Percentiles rank a stretch among this genome's conserved stretches.
phyloP scores from a whole-genome alignment of 2,329 filamentous ascomycete species.

The Aspergillus costaricaensis region DNA sequence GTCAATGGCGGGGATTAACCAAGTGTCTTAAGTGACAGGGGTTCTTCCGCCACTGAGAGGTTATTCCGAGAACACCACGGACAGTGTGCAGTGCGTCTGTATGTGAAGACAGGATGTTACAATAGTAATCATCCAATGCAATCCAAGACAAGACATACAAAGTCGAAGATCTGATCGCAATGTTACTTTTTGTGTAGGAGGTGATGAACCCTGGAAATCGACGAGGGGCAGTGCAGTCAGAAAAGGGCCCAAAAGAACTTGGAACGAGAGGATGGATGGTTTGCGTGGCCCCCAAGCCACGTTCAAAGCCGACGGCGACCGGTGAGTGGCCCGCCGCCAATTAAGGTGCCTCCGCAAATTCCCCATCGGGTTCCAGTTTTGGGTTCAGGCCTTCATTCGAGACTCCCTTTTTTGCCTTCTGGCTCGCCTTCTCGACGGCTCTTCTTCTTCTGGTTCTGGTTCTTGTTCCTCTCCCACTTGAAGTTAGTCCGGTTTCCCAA shows the following conservation, averaged over 20 bases:
- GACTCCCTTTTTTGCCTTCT: background rate
- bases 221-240: too few relatives aligned
- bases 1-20: too few relatives aligned
- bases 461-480: slow-evolving; percentile 1
- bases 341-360: slow-evolving; percentile 13
- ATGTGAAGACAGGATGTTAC: too few relatives aligned
- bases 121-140: too few relatives aligned
- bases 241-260: background rate
- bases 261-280: background rate
- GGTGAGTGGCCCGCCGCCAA: slow-evolving; percentile 7
- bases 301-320: background rate
- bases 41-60: too few relatives aligned
- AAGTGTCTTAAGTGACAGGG: too few relatives aligned
- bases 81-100: too few relatives aligned
- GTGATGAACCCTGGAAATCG: too few relatives aligned
- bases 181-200: too few relatives aligned
- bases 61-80: too few relatives aligned
- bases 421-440: background rate
- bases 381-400: background rate
- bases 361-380: background rate
- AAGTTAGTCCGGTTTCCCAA: background rate
- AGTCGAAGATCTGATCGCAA: too few relatives aligned
- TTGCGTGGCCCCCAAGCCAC: slow-evolving; percentile 7
- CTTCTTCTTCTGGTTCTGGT: background rate
- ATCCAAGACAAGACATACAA: too few relatives aligned